These are phyloP conservation scores for Vitis hybrid DNA, from an alignment of 177 flowering plant genomes.

Conservation along the genomic window DNA sequence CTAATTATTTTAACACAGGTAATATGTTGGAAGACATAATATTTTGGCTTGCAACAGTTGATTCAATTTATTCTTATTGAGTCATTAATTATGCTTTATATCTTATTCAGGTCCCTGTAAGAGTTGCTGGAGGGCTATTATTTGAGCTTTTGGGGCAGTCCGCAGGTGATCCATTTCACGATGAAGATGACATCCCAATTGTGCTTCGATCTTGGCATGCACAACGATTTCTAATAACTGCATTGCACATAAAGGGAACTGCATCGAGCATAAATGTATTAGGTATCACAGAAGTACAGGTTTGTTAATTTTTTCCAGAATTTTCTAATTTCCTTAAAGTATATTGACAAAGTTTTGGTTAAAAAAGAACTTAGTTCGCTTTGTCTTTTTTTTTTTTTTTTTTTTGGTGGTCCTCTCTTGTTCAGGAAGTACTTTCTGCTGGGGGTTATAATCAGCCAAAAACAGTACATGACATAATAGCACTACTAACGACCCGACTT, in stretches of 20 bases:
- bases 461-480: conserved; percentile 85
- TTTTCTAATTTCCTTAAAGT: not conserved
- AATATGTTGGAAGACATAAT: not conserved
- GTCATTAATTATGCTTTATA: not conserved
- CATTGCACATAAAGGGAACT: conserved; percentile 75
- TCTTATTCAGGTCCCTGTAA: conserved; percentile 80
- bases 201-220: conserved; percentile 97
- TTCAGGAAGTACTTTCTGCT: conserved; percentile 74
- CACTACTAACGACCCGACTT: conserved; percentile 75
- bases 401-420: conserved; percentile 14
- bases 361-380: not conserved
- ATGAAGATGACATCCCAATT: conserved; percentile 87
- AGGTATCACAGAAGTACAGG: conserved; percentile 97
- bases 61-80: not conserved
- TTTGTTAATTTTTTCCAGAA: conserved; percentile 18
- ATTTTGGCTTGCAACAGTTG: conserved; percentile 2
- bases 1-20: not conserved
- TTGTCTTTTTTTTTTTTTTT: not conserved
- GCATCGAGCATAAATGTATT: conserved; percentile 66
- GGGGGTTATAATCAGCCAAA: conserved; percentile 77
- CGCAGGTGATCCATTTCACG: conserved; percentile 77
- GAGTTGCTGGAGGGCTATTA: conserved; percentile 87
- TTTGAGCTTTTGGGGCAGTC: conserved; percentile 97
- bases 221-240: conserved; percentile 79
- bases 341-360: not conserved